Base-by-base conservation (phyloP, 257 asterid species). In the Primulina tabacum region DNA sequence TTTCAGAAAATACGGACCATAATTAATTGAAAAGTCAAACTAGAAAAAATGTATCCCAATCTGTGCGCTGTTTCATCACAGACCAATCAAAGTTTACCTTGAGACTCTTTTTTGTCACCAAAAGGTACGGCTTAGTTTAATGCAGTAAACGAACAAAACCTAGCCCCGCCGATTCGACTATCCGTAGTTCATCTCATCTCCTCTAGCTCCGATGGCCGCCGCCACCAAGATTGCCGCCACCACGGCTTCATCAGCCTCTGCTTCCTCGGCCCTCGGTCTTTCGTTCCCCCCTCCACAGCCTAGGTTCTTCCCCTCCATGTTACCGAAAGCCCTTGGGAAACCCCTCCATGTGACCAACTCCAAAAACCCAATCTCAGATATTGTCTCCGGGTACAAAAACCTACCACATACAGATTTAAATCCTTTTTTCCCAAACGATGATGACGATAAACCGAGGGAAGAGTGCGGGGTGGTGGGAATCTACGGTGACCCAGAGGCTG, bases 391-490 rank as follows among this genome's bases (percentile, higher is more conserved):
- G 63, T 29, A 69, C 40, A 66, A 58, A 28, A 61, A 55, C 1
- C 4, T 68, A 0, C 10, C 58, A 1, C 29, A 34, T 17, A 34
- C 78, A 0, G 64, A 67, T 18, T 14, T 21, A 33, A 28, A 8
- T 52, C 18, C 28, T 11, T 18, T 62, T 1, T 32, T 32, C 60
- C 28, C 35, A 12, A 60, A 78, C 60, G 78, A 80, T 7, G 81
- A 76, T 2, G 87, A 73, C 47, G 97, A 90, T 26, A 90, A 86
- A 58, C 98, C 90, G 16, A 75, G 98, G 18, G 98, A 92, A 64
- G 98, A 92, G 75, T 92, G 98, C 68, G 98, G 98, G 7, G 96
- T 92, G 1, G 97, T 92, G 8, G 98, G 98, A 35, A 88, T 92
- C 58, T 92, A 88, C 60, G 97, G 97, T 37, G 98, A 92, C 83